Evolutionary conservation across 192 early-diverging fungal species (phyloP), one percentile per base, ranked within the genome.

Genomic region (Gryganskiella cystojenkinii): DNA sequence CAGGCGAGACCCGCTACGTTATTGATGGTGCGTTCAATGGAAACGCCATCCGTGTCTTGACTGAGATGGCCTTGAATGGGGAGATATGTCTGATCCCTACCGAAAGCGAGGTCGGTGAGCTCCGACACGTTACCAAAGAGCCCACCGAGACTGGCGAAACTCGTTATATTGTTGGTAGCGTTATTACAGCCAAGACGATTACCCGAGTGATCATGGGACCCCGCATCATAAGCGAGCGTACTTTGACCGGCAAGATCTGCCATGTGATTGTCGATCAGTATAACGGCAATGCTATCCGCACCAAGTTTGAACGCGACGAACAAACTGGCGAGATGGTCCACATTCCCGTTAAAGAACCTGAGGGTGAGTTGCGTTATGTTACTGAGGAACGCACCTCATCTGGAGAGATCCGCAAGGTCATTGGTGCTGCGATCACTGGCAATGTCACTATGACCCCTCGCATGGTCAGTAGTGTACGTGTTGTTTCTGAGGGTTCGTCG

Each of bases 331-430:
- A 78, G 61, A 68, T 61, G 50, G 61, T 69, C 49, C 74, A 78
- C 24, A 78, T 64, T 55, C 74, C 74, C 40, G 74, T 78, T 47
- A 78, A 69, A 55, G 74, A 68, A 42, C 73, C 73, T 33, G 73
- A 78, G 64, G 73, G 73, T 64, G 73, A 78, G 49, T 40, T 78
- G 47, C 73, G 73, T 49, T 78, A 78, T 64, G 73, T 78, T 0
- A 78, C 31, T 14, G 65, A 78, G 42, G 73, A 78, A 64, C 61
- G 54, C 27, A 68, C 73, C 46, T 64, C 67, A 55, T 28, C 73
- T 34, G 73, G 73, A 34, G 73, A 78, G 61, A 68, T 68, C 44
- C 73, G 66, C 49, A 78, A 68, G 74, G 74, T 78, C 43, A 64
- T 78, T 54, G 74, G 74, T 35, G 56, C 51, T 45, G 64, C 69